Conservation (phyloP, 345 rosid genomes). For the Cardiospermum halicacabum region DNA sequence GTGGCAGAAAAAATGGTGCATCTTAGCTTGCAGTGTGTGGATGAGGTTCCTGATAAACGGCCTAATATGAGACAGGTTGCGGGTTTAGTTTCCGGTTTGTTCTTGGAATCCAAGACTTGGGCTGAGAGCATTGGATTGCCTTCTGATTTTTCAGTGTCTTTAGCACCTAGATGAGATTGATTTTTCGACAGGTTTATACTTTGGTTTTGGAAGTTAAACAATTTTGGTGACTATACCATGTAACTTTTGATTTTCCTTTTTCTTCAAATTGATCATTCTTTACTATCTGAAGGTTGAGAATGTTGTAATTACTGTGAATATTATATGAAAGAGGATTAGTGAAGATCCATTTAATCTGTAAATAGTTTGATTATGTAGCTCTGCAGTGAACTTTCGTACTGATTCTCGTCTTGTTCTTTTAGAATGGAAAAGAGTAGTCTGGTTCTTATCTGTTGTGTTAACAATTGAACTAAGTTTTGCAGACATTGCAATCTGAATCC, state of each 20-base stretch:
- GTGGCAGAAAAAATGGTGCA: conserved; percentile 47
- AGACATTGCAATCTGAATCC: neutral
- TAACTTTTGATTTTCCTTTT: neutral
- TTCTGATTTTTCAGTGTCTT: conserved; percentile 44
- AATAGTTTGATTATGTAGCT: neutral
- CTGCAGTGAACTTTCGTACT: neutral
- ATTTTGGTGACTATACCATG: neutral
- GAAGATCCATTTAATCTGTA: neutral
- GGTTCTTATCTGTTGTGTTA: neutral
- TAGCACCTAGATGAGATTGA: conserved; percentile 44
- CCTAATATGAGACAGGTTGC: conserved; percentile 52
- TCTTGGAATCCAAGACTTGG: conserved; percentile 47
- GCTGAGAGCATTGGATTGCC: conserved; percentile 32
- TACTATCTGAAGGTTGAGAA: neutral
- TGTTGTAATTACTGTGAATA: conserved; percentile 9
- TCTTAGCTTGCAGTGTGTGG: conserved; percentile 52
- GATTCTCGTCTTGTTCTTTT: neutral
- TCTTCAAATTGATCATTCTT: conserved; percentile 4
- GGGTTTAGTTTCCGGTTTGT: conserved; percentile 36
- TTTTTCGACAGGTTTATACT: neutral
- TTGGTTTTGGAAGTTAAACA: neutral
- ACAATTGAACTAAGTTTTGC: neutral
- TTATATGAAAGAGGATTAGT: neutral
- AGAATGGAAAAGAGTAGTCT: neutral
- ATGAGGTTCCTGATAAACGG: conserved; percentile 37